Evolutionary conservation across 2,329 filamentous ascomycete species (phyloP), one percentile per base, ranked within the genome.

Genomic region (Chrysoporthe austroafricana): DNA sequence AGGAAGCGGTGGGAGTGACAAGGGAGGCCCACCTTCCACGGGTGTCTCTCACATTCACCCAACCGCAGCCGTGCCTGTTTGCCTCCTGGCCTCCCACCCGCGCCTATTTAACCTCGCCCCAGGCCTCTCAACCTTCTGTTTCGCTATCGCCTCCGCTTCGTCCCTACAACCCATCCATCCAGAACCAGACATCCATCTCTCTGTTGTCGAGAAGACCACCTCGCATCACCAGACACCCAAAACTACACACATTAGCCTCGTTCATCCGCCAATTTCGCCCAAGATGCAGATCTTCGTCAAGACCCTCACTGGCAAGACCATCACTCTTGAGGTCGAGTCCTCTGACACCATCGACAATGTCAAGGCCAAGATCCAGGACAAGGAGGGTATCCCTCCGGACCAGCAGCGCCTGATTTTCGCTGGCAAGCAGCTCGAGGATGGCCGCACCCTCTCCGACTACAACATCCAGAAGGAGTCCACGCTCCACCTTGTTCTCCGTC

Each of bases 371-470:
- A 97, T 97, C 56, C 94, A 97, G 81, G 94, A 97, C 77, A 97
- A 97, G 88, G 94, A 97, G 81, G 94, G 94, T 36, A 97, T 97
- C 66, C 95, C 94, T 59, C 94, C 94, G 13, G 94, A 97, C 77
- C 94, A 98, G 82, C 94, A 97, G 84, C 95, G 94, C 74, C 81
- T 97, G 73, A 97, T 97, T 79, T 97, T 97, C 74, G 94, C 94
- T 57, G 95, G 94, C 67, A 97, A 97, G 87, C 94, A 97, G 79
- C 88, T 97, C 4, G 95, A 98, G 80, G 95, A 98, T 74, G 94
- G 95, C 71, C 93, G 94, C 64, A 97, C 94, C 39, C 85, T 97
- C 0, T 90, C 88, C 70, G 94, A 97, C 79, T 97, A 97, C 88
- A 97, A 97, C 83, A 97, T 97, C 64, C 94, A 97, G 82, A 97